Conservation (phyloP, 208 protist species). For the Wallacemonas collosoma region DNA sequence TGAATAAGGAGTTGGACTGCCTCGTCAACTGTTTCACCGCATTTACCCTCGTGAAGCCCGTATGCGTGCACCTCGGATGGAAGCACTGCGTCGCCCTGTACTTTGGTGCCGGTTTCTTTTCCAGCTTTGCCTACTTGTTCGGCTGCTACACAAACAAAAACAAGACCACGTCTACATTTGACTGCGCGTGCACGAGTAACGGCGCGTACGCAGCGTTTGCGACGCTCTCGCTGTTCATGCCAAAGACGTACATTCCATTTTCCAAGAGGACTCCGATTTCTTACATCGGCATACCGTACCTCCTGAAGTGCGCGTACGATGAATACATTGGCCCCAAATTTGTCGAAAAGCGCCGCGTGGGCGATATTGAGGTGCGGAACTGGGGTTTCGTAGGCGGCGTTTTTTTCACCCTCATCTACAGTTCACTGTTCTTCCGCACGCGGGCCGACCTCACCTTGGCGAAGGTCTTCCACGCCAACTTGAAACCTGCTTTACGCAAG, state of each 20-base stretch:
- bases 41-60: slow-evolving; percentile 63
- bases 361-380: slow-evolving; percentile 74
- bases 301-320: slow-evolving; percentile 75
- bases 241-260: slow-evolving; percentile 53
- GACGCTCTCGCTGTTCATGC: slow-evolving; percentile 69
- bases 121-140: slow-evolving; percentile 87
- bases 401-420: slow-evolving; percentile 82
- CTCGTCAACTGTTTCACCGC: slow-evolving; percentile 58
- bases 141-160: slow-evolving; percentile 45
- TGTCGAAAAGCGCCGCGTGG: slow-evolving; percentile 46
- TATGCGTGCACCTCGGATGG: slow-evolving; percentile 63
- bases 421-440: slow-evolving; percentile 64
- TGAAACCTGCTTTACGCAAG: slow-evolving; percentile 15
- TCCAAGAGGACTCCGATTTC: slow-evolving; percentile 50
- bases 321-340: slow-evolving; percentile 76
- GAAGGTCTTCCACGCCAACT: slow-evolving; percentile 47
- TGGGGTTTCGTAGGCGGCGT: slow-evolving; percentile 84
- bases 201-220: slow-evolving; percentile 74
- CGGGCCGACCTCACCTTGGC: slow-evolving; percentile 41
- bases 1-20: slow-evolving; percentile 52
- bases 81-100: slow-evolving; percentile 58
- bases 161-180: slow-evolving; percentile 56
- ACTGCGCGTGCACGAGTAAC: slow-evolving; percentile 75
- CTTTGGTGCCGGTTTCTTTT: slow-evolving; percentile 69
- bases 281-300: slow-evolving; percentile 60